Evolutionary conservation across 2,329 filamentous ascomycete genomes (phyloP).

Genomic region (Triangularia setosa): DNA sequence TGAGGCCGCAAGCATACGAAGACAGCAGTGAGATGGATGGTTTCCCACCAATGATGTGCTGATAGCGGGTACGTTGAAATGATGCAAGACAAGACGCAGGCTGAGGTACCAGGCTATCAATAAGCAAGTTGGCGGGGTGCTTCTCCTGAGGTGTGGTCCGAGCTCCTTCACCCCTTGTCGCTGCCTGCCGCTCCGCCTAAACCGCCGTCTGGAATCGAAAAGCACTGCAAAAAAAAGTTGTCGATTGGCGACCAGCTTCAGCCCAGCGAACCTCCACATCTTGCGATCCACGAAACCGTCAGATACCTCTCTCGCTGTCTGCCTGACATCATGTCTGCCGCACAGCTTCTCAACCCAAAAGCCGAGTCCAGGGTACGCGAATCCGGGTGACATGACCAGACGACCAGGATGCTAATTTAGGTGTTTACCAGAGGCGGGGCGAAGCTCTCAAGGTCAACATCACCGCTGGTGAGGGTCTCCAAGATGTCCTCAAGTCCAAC

Average conservation of each 20-base stretch:
- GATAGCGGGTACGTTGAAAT: slow-evolving; percentile 8
- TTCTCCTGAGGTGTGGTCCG: slow-evolving; percentile 17
- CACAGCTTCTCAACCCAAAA: slow-evolving; percentile 97
- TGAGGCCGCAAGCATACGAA: background rate
- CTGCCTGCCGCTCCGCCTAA: slow-evolving; percentile 26
- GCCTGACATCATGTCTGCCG: slow-evolving; percentile 72
- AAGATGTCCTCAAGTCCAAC: slow-evolving; percentile 95
- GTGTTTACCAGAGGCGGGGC: slow-evolving; percentile 70
- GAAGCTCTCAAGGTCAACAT: slow-evolving; percentile 98
- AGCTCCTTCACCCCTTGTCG: slow-evolving; percentile 22
- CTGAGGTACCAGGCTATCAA: background rate
- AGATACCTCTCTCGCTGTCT: slow-evolving; percentile 12
- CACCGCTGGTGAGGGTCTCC: slow-evolving; percentile 85
- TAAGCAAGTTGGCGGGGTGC: background rate
- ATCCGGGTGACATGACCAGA: slow-evolving; percentile 8
- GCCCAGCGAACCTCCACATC: slow-evolving; percentile 20
- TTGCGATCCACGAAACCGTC: slow-evolving; percentile 9
- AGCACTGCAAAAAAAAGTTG: slow-evolving; percentile 28
- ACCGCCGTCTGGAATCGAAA: slow-evolving; percentile 21
- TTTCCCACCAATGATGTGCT: background rate
- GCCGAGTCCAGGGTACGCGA: slow-evolving; percentile 86
- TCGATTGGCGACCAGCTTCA: slow-evolving; percentile 21
- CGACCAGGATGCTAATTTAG: slow-evolving; percentile 28
- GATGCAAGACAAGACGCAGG: background rate
- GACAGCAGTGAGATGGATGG: background rate